These are phyloP conservation scores for Uromyces viciae-fabae DNA, from an alignment of 1,284 basidiomycete genomes.

Conservation along the genomic window DNA sequence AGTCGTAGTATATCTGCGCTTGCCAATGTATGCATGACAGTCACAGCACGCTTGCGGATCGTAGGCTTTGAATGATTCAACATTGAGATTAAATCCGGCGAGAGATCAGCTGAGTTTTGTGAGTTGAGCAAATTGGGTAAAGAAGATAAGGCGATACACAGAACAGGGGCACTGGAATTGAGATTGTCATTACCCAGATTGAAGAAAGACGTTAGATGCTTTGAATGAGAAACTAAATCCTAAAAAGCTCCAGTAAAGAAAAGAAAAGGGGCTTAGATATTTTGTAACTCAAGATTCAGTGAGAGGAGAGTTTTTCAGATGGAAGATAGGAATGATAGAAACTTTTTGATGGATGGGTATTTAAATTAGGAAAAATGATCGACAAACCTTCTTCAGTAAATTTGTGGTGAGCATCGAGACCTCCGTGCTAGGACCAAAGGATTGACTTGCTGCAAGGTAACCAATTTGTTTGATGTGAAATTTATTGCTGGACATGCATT, in stretches of 20 bases:
- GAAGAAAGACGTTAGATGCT: conserved; percentile 15
- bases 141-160: conserved; percentile 36
- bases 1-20: conserved; percentile 45
- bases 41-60: conserved; percentile 82
- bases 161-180: conserved; percentile 44
- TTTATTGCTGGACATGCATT: conserved; percentile 90
- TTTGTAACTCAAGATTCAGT: conserved; percentile 10
- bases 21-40: conserved; percentile 66
- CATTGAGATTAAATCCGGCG: conserved; percentile 79
- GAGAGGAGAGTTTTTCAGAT: conserved; percentile 7
- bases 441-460: conserved; percentile 88
- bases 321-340: not conserved
- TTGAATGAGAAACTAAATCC: conserved; percentile 2
- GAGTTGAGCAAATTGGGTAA: conserved; percentile 28
- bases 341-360: not conserved
- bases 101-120: conserved; percentile 69
- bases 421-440: conserved; percentile 89
- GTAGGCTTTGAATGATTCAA: conserved; percentile 79
- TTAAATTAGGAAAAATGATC: not conserved
- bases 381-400: conserved; percentile 84
- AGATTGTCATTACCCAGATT: conserved; percentile 19
- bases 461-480: conserved; percentile 92
- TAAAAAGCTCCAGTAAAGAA: conserved; percentile 32
- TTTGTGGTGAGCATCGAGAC: conserved; percentile 98
- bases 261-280: conserved; percentile 21